phyloP scores from a whole-genome alignment of 2,329 filamentous ascomycete species.

The Colletotrichum cuscutae region DNA sequence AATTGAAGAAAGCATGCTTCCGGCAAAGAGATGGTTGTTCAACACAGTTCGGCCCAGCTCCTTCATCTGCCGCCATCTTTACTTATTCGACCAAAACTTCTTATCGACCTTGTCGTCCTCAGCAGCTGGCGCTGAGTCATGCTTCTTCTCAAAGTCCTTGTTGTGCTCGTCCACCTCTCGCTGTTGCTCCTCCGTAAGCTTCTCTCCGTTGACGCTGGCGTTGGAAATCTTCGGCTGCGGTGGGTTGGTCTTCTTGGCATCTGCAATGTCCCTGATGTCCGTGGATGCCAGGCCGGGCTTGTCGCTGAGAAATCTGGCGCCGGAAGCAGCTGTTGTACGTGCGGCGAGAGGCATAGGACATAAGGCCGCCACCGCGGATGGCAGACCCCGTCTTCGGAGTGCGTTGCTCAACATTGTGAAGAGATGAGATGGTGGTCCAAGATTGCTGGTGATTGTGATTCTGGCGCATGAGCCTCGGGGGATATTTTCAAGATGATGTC shows the following conservation, averaged over 20 bases:
- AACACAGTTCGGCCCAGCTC: neutral
- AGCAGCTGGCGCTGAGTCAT: conserved; percentile 56
- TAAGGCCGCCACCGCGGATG: neutral
- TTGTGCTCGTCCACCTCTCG: conserved; percentile 70
- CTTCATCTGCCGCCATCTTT: neutral
- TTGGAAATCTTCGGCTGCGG: conserved; percentile 64
- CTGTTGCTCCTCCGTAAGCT: conserved; percentile 61
- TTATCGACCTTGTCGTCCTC: conserved; percentile 63
- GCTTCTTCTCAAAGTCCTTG: conserved; percentile 63
- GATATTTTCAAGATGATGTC: neutral
- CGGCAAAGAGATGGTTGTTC: neutral
- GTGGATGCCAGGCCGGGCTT: conserved; percentile 26
- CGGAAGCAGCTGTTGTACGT: neutral
- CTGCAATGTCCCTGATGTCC: conserved; percentile 17
- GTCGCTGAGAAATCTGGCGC: conserved; percentile 11
- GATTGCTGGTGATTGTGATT: too few species aligned
- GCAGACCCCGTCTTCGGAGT: neutral
- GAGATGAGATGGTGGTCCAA: neutral
- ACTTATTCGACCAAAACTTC: conserved; percentile 57
- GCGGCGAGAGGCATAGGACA: neutral
- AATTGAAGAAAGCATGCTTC: too few species aligned
- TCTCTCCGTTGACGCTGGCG: conserved; percentile 50
- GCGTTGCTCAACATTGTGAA: conserved; percentile 1
- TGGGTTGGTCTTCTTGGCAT: conserved; percentile 42
- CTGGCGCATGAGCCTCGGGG: too few species aligned